Evolutionary conservation across 352 stramenopile species (phyloP).

Genomic region (Phytopythium cucurbitacearum): DNA sequence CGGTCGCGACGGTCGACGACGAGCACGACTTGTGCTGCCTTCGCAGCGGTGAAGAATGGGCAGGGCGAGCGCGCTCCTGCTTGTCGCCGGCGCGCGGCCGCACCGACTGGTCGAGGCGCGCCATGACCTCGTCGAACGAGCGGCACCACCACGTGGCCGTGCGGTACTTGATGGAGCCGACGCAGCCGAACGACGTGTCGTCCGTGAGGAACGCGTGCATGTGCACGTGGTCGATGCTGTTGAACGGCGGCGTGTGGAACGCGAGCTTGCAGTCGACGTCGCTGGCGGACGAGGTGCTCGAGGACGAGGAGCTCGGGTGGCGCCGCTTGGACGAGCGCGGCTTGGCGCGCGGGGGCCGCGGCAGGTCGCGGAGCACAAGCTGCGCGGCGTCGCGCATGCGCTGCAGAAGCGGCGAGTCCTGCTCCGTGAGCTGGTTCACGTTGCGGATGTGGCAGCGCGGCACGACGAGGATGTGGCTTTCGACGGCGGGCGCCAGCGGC

Average conservation of each 20-base stretch:
- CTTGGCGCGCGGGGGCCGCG: conserved; percentile 18
- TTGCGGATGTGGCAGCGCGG: conserved; percentile 82
- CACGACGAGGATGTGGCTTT: conserved; percentile 79
- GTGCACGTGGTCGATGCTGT: conserved; percentile 89
- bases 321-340: conserved; percentile 3
- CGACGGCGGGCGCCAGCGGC: conserved; percentile 57
- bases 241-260: conserved; percentile 85
- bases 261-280: conserved; percentile 66
- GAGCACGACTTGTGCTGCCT: neutral
- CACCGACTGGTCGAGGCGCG: conserved; percentile 17
- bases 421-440: conserved; percentile 67
- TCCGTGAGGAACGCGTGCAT: conserved; percentile 80
- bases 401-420: conserved; percentile 54
- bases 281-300: conserved; percentile 6
- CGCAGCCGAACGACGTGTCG: conserved; percentile 47
- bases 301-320: conserved; percentile 5
- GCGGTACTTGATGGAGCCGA: conserved; percentile 81
- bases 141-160: conserved; percentile 87
- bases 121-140: conserved; percentile 71
- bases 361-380: conserved; percentile 42
- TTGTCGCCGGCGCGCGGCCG: neutral
- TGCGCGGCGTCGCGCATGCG: conserved; percentile 69
- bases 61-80: no score
- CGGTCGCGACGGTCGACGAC: no score
- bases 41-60: conserved; percentile 3